Base-by-base conservation (phyloP, 129 eudicot species). In the Centella asiatica region DNA sequence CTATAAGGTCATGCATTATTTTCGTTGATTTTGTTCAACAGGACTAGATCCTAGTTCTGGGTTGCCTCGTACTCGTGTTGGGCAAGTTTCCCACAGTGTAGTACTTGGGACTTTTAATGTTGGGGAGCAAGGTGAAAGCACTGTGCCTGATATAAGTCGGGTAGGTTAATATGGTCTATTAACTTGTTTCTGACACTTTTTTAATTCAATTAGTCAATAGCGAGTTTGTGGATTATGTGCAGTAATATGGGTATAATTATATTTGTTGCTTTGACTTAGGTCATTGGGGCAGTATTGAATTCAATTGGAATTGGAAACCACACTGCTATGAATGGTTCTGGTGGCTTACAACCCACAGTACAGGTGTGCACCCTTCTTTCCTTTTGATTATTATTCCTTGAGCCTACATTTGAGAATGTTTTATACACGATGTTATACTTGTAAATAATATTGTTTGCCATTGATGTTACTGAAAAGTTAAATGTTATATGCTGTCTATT, bases 251-350 rank as follows among this genome's bases (percentile, higher is more conserved):
- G 12, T 28, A 56, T 18, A 48, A 26, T 18, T 24, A 13, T 46
- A 60, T 22, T 37, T 64, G 44, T 50, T 45, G 9, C 52, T 6
- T 46, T 67, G 37, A 28, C 42, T 59, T 80, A 90, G 97, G 86
- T 90, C 56, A 81, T 90, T 46, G 95, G 95, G 44, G 86, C 95
- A 17, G 97, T 90, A 64, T 67, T 90, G 66, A 84, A 90, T 71
- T 76, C 93, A 9, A 27, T 90, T 68, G 95, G 95, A 26, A 65
- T 83, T 47, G 84, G 87, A 34, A 85, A 74, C 60, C 78, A 58
- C 71, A 59, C 71, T 60, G 65, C 57, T 14, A 36, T 49, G 32
- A 70, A 40, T 69, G 79, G 63, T 61, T 24, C 61, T 36, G 85
- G 83, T 47, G 78, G 73, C 50, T 51, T 63, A 29, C 81, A 25